Evolutionary conservation across 441 rosid species (phyloP), one percentile per base, ranked within the genome.

Genomic region (Croton setiger): DNA sequence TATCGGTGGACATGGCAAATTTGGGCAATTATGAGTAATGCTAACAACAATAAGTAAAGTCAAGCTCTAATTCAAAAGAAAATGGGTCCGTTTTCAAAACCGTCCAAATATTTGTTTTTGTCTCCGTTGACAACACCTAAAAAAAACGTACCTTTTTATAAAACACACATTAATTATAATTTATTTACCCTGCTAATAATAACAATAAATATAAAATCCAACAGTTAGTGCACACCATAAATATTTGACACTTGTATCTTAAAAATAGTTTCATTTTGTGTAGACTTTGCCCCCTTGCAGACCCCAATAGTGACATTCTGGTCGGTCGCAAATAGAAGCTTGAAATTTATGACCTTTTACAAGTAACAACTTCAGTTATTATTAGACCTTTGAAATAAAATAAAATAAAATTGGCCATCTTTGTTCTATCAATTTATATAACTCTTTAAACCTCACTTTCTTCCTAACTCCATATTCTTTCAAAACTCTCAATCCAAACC

Each of bases 281-380:
- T 17, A 51, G 56, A 48, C 1, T 27, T 17, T 8, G 0, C 13
- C 53, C 21, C 9, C 20, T 5, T 36, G 54, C 70, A 51, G 70
- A 61, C 66, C 66, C 54, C 33, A 54, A 59, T 17, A 65, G 66
- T 48, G 67, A 43, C 57, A 72, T 2, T 0, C 47, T 52, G 56
- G 66, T 60, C 67, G 67, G 71, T 66, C 71, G 51, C 23, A 71
- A 51, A 49, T 58, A 47, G 61, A 60, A 60, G 66, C 47, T 64
- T 5, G 27, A 27, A 64, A n/a, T 39, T 39, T 4, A 4, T 39
- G 4, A 6, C 10, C 10, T 7, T 39, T 7, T 7, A 6, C 1
- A 11, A 15, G 12, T 8, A 35, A 71, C 41, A 71, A 60, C 49
- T 64, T 64, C 49, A 11, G 69, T 64, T 71, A 45, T 27, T 27